Conservation (phyloP, 306 rosid species). For the Acacia crassicarpa region DNA sequence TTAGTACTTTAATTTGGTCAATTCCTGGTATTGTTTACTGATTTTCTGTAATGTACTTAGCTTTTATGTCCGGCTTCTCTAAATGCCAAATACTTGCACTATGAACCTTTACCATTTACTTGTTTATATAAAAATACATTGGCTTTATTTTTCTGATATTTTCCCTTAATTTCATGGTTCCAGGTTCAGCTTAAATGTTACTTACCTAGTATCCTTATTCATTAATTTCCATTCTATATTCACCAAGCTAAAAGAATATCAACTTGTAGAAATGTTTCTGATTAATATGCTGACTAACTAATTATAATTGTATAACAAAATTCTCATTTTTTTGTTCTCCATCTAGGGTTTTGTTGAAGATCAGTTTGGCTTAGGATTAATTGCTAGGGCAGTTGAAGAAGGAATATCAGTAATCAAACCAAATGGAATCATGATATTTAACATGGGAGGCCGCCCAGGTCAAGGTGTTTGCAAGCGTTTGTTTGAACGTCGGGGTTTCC, state of each 20-base stretch:
- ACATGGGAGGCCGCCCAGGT: conserved; percentile 99
- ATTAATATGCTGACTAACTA: not conserved
- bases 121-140: not conserved
- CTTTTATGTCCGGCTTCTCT: not conserved
- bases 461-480: conserved; percentile 87
- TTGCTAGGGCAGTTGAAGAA: conserved; percentile 98
- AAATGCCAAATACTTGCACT: not conserved
- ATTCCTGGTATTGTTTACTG: not conserved
- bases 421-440: conserved; percentile 89
- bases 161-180: conserved; percentile 3
- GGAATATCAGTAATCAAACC: conserved; percentile 91
- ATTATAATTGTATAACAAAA: conserved; percentile 11
- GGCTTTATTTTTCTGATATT: not conserved
- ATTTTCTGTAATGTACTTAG: not conserved
- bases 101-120: not conserved
- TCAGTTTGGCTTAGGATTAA: conserved; percentile 94
- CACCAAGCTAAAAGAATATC: conserved; percentile 22
- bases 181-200: conserved; percentile 1
- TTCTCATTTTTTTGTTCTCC: conserved; percentile 16
- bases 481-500: conserved; percentile 96
- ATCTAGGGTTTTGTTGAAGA: conserved; percentile 96
- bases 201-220: not conserved
- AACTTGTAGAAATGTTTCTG: conserved; percentile 12
- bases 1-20: not conserved
- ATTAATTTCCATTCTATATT: not conserved